A percentile compares a stretch with the other conserved stretches of the same genome.
These are phyloP conservation scores for Nannochloris sp. DNA, from an alignment of 139 green algal genomes.

Conservation along the genomic window DNA sequence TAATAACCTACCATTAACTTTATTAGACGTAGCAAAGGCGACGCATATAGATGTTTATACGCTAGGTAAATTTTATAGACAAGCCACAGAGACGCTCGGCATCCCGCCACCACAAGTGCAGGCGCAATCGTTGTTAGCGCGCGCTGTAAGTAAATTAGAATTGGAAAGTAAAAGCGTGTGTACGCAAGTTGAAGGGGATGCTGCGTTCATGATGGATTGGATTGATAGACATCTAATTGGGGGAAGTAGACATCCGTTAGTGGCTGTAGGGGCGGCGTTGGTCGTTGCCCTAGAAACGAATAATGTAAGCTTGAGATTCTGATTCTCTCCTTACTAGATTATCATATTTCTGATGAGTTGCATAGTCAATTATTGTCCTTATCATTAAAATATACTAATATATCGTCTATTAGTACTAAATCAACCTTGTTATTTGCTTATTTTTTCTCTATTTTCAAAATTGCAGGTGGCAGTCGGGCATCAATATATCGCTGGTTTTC, in stretches of 20 bases:
- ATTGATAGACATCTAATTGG: background rate
- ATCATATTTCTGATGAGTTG: too few species aligned
- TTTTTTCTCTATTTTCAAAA: background rate
- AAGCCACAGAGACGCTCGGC: background rate
- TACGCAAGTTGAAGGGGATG: too few species aligned
- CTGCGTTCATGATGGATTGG: background rate
- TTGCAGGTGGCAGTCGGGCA: background rate
- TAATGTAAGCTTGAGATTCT: too few species aligned
- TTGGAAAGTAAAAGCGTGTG: too few species aligned
- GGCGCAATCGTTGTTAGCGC: background rate
- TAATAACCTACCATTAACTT: constrained; percentile 1
- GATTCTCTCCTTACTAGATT: too few species aligned
- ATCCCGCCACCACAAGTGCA: background rate
- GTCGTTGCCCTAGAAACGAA: constrained; percentile 10
- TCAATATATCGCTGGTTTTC: background rate
- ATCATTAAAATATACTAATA: too few species aligned
- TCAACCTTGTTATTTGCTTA: too few species aligned
- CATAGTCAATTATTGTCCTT: too few species aligned
- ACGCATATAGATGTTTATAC: background rate
- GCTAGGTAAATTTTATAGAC: background rate
- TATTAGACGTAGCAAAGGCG: background rate
- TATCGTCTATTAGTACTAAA: too few species aligned
- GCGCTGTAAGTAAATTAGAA: background rate
- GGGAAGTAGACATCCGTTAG: background rate
- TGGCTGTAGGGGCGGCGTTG: constrained; percentile 1